phyloP scores from a whole-genome alignment of 805 yeast species.

The Kregervanrija delftensis region DNA sequence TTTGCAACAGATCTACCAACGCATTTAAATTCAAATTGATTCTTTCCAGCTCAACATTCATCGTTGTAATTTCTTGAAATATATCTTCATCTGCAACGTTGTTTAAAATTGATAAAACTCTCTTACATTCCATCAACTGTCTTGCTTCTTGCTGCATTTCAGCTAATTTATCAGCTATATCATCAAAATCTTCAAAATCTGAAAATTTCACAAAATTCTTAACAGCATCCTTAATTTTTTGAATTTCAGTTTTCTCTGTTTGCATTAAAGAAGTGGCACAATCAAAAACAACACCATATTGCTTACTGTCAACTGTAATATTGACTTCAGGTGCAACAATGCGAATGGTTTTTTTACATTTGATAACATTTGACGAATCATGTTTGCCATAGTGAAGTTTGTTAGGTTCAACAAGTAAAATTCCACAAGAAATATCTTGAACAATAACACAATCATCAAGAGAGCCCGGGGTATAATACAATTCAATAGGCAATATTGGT shows the following conservation, averaged over 20 bases:
- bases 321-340: slow-evolving; percentile 37
- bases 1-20: slow-evolving; percentile 23
- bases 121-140: slow-evolving; percentile 16
- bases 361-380: slow-evolving; percentile 6
- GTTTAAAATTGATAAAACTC: slow-evolving; percentile 11
- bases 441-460: slow-evolving; percentile 40
- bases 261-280: slow-evolving; percentile 38
- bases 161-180: slow-evolving; percentile 13
- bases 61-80: slow-evolving; percentile 6
- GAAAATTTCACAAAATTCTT: slow-evolving; percentile 27
- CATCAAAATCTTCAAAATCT: slow-evolving; percentile 18
- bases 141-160: slow-evolving; percentile 19
- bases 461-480: slow-evolving; percentile 43
- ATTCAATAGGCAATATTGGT: slow-evolving; percentile 59
- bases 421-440: slow-evolving; percentile 45
- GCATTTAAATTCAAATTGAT: slow-evolving; percentile 18
- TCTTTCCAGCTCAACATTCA: slow-evolving; percentile 24
- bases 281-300: slow-evolving; percentile 47
- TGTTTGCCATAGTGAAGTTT: slow-evolving; percentile 36
- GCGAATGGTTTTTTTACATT: slow-evolving; percentile 14
- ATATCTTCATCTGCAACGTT: not conserved
- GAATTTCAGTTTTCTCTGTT: slow-evolving; percentile 29
- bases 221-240: slow-evolving; percentile 32
- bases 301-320: slow-evolving; percentile 50
- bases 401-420: slow-evolving; percentile 46